These are phyloP conservation scores for Passiflora organensis DNA, from an alignment of 345 rosid species.

Conservation along the genomic window DNA sequence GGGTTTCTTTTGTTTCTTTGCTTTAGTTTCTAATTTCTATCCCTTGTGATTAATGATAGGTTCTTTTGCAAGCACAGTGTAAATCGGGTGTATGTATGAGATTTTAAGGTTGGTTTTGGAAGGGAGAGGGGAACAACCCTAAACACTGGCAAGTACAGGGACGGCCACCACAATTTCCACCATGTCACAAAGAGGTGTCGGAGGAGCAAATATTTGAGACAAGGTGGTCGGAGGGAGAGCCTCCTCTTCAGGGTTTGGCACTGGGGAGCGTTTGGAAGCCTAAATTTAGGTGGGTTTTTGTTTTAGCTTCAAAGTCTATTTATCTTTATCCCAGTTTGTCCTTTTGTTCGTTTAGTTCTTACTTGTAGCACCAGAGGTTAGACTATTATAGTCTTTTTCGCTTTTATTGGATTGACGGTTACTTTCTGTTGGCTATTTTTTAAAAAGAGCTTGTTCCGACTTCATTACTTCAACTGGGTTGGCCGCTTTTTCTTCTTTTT, in stretches of 20 bases:
- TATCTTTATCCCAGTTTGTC: background rate
- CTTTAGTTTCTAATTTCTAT: background rate
- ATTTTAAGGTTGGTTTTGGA: slow-evolving; percentile 27
- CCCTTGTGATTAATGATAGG: slow-evolving; percentile 3
- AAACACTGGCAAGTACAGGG: slow-evolving; percentile 4
- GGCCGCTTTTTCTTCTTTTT: background rate
- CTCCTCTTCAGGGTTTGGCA: slow-evolving; percentile 20
- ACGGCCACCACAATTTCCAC: slow-evolving; percentile 51
- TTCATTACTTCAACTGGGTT: slow-evolving; percentile 5
- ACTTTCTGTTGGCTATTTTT: slow-evolving; percentile 26
- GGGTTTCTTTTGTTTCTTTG: slow-evolving; percentile 18
- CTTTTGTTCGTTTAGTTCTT: background rate
- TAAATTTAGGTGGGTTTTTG: background rate
- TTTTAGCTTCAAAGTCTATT: background rate
- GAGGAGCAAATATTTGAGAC: slow-evolving; percentile 36
- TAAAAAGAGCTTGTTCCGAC: slow-evolving; percentile 1
- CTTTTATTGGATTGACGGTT: slow-evolving; percentile 40
- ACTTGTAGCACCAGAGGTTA: too few species aligned
- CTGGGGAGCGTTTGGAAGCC: slow-evolving; percentile 19
- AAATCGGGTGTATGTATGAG: slow-evolving; percentile 20
- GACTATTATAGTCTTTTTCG: too few species aligned
- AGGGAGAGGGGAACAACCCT: slow-evolving; percentile 2
- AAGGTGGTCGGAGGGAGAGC: slow-evolving; percentile 38
- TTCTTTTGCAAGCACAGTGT: slow-evolving; percentile 17
- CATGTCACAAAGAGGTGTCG: slow-evolving; percentile 62